Evolutionary conservation across 208 protist genomes (phyloP), one percentile per base, ranked within the genome.

Genomic region (Leishmania arabica): DNA sequence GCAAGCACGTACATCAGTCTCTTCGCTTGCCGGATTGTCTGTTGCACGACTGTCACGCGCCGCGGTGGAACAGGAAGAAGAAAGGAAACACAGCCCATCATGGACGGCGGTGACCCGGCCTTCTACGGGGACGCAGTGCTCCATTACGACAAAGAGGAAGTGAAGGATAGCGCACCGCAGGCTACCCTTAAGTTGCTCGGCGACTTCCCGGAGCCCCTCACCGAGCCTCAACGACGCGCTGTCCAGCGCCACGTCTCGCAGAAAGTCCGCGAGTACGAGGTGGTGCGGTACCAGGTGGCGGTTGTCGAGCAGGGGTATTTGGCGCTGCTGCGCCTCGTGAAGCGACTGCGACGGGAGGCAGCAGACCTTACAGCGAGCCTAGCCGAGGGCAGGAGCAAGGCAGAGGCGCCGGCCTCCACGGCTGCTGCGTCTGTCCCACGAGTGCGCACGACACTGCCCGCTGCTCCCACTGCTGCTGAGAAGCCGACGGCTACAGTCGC

Each of bases 141-240:
- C 21, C 31, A 47, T 27, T 76, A 60, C 4, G 83, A 78, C 19
- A 74, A 80, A 8, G 75, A 69, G 24, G 65, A 37, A 15, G 71
- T 40, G 53, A 19, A 68, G 11, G 77, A 82, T 4, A 80, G 77
- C 15, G 66, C 81, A 40, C 65, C 83, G 24, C 81, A 88, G 42
- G 83, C 54, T 37, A 80, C 77, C 17, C 62, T 88, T 11, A 83
- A 81, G 31, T 77, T 96, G 21, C 53, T 89, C 54, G 80, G 85
- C 8, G 90, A 95, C 78, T 96, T 93, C 58, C 94, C 94, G 0
- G 89, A 89, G 37, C 92, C 92, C 5, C 89, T 97, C 17, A 95
- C 89, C 24, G 73, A 74, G 37, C 73, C 77, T 2, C 90, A 97
- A 75, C 89, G 91, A 0, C 70, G 75, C 6, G 70, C 79, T 34